phyloP scores from a whole-genome alignment of 306 rosid genomes.

The Coriaria nepalensis region DNA sequence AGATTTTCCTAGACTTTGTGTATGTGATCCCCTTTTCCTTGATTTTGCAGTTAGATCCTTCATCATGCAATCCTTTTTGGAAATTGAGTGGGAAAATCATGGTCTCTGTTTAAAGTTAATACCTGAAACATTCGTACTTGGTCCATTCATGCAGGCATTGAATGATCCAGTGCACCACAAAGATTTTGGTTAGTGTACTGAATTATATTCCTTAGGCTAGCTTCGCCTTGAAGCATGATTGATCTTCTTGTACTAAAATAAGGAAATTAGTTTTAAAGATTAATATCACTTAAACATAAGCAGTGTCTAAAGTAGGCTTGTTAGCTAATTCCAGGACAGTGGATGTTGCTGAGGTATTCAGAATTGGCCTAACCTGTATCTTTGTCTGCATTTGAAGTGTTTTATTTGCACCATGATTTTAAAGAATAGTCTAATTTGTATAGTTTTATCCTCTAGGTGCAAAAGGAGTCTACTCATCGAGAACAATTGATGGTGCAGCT shows the following conservation, averaged over 20 bases:
- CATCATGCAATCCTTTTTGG: constrained; percentile 84
- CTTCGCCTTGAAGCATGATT: constrained; percentile 11
- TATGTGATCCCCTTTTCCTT: constrained; percentile 15
- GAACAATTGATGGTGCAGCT: constrained; percentile 68
- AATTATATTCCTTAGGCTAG: constrained; percentile 4
- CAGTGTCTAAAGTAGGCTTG: no score
- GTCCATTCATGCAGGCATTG: constrained; percentile 68
- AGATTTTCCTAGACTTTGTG: no score
- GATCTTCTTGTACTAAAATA: constrained; percentile 14
- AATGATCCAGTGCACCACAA: constrained; percentile 90
- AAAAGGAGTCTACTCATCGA: constrained; percentile 68
- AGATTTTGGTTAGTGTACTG: constrained; percentile 51
- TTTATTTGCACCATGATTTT: background rate
- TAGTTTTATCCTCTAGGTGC: constrained; percentile 33
- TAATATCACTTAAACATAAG: no score
- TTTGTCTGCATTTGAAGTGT: no score
- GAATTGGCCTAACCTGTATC: no score
- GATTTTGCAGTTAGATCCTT: constrained; percentile 89
- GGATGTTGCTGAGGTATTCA: no score
- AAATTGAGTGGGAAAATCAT: constrained; percentile 46
- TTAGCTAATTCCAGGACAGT: no score
- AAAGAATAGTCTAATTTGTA: constrained; percentile 2
- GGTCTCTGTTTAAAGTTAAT: constrained; percentile 45
- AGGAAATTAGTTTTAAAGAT: no score
- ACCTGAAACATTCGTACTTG: constrained; percentile 66